Base-by-base conservation (phyloP, 371 early-diverging fungal genomes). In the Mucor racemosus region DNA sequence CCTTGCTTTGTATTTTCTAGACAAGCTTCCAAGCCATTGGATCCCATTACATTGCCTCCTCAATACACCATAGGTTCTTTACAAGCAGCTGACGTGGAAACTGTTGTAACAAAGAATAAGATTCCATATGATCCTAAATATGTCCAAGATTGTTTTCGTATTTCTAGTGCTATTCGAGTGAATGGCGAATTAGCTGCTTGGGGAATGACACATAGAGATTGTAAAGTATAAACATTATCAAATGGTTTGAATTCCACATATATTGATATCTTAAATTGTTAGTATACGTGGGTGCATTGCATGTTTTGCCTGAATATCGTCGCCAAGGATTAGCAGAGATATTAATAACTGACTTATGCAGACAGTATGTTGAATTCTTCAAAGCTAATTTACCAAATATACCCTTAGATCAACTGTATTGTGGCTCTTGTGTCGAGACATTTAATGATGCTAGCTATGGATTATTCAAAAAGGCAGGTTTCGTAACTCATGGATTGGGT, bases 141-240 rank as follows among this genome's bases (percentile, higher is more conserved):
- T 57, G 33, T 67, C 1, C 26, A 57, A 5, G 62, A 61, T 21
- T 62, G 67, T 33, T 19, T 46, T 26, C 57, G 48, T 19, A 36
- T 62, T 31, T 57, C 62, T 0, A 48, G 36, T 17, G 62, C 62
- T 13, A 62, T 67, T n/a, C 44, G 57, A 48, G n/a, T 11, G 14
- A 60, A n/a, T 26, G 44, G 60, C 13, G 64, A 64, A 38, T 63
- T 64, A 14, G 64, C 35, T 42, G 69, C 59, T 7, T 68, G 69
- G 69, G 60, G 42, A 0, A 44, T 67, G 56, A 67, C 67, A 3
- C 67, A 67, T 33, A 31, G 62, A 38, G 61, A 67, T 11, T 38
- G 67, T 67, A 62, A 67, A 39, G 60, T 14, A 59, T 40, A 54
- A 4, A 36, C 13, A 31, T 13, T 3, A 4, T 0, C 7, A 31